phyloP scores from a whole-genome alignment of 2,329 filamentous ascomycete genomes.

The Fusarium zealandicum region DNA sequence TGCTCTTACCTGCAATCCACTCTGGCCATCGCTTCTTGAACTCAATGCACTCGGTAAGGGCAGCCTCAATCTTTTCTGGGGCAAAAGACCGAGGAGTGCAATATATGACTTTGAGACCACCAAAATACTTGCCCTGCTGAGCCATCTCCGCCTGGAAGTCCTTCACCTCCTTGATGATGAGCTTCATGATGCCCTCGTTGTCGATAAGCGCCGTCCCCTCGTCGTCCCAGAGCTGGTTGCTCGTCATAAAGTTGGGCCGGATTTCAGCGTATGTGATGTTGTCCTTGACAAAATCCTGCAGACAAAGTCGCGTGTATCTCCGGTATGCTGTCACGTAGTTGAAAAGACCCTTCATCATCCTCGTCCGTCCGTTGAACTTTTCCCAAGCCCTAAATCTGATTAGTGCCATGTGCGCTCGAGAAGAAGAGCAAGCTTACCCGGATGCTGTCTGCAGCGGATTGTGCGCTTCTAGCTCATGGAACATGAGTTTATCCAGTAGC shows the following conservation, averaged over 20 bases:
- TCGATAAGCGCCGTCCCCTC: conserved; percentile 60
- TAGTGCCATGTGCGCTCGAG: conserved; percentile 9
- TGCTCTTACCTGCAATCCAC: conserved; percentile 67
- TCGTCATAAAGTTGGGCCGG: conserved; percentile 71
- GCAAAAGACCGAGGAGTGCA: conserved; percentile 71
- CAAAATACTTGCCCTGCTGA: conserved; percentile 54
- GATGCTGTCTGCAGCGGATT: conserved; percentile 56
- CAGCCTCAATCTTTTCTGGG: conserved; percentile 53
- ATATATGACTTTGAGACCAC: conserved; percentile 74
- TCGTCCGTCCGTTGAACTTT: conserved; percentile 72
- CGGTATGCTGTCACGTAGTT: conserved; percentile 70
- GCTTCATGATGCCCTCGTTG: conserved; percentile 66
- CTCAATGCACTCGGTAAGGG: conserved; percentile 67
- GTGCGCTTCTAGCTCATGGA: conserved; percentile 67
- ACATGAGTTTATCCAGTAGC: conserved; percentile 68
- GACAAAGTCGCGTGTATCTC: conserved; percentile 65
- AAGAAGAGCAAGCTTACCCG: conserved; percentile 54
- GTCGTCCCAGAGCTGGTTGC: conserved; percentile 66
- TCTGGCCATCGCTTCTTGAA: conserved; percentile 64
- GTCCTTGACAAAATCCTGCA: conserved; percentile 68
- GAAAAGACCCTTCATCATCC: conserved; percentile 76
- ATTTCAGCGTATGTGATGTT: conserved; percentile 77
- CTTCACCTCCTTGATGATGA: conserved; percentile 64
- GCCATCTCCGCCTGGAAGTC: conserved; percentile 52
- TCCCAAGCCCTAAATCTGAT: conserved; percentile 58